A percentile compares a stretch with the other conserved stretches of the same genome.
Conservation (phyloP, 2,329 filamentous ascomycete species). For the Pseudogymnoascus pannorum region DNA sequence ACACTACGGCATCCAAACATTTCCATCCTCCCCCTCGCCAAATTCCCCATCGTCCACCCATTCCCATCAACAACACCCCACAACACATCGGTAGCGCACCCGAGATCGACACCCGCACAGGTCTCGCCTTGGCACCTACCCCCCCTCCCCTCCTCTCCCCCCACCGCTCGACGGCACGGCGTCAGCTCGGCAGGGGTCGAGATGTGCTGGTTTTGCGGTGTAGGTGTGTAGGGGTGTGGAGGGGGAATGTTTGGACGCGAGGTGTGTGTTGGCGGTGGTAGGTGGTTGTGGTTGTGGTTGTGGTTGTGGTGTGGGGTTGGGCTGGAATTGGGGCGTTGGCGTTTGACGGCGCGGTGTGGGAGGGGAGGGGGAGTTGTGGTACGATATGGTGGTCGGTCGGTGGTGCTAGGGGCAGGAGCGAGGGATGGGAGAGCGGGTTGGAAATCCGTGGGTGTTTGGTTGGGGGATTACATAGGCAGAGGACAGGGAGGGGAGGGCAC, state of each 20-base stretch:
- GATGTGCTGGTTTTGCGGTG: background rate
- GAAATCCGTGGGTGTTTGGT: background rate
- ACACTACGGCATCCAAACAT: background rate
- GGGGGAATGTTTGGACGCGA: background rate
- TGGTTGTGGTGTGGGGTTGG: background rate
- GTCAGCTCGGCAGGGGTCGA: conserved; percentile 4
- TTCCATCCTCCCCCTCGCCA: too few species aligned
- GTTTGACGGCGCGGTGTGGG: background rate
- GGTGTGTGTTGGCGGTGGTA: background rate
- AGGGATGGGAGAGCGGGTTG: background rate
- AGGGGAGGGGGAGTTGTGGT: background rate
- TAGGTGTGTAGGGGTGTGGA: background rate
- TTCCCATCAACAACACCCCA: background rate
- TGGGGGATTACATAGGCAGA: background rate
- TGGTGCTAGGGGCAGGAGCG: too few species aligned
- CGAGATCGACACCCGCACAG: conserved; percentile 2
- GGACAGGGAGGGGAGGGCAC: background rate
- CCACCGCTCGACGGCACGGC: background rate
- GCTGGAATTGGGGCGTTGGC: background rate
- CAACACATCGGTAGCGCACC: background rate
- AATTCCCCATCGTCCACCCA: background rate
- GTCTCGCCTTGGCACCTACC: background rate
- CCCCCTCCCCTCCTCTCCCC: background rate
- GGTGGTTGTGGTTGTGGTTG: background rate
- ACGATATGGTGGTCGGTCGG: too few species aligned